These are phyloP conservation scores for Pythium monospermum DNA, from an alignment of 352 stramenopile genomes.

Conservation along the genomic window DNA sequence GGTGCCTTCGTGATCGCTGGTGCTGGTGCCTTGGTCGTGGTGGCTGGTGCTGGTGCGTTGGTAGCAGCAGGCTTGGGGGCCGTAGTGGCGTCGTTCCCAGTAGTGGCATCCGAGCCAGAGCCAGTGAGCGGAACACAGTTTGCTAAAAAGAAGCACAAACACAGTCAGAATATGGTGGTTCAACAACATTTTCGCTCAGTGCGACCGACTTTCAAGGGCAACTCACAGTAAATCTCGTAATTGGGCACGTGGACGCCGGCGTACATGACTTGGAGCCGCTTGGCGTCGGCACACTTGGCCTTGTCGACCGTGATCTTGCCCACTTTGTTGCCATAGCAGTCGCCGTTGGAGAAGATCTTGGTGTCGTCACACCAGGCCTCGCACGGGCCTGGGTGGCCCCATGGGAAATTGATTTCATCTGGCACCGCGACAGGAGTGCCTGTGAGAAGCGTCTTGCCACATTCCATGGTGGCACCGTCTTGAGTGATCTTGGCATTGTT, in stretches of 20 bases:
- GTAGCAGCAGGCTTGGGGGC: not conserved
- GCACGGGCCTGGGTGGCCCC: slow-evolving; percentile 17
- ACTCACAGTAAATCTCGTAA: slow-evolving; percentile 12
- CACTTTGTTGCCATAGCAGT: slow-evolving; percentile 16
- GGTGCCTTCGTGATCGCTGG: not conserved
- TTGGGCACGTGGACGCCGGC: slow-evolving; percentile 7
- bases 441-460: slow-evolving; percentile 6
- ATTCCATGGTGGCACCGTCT: slow-evolving; percentile 9
- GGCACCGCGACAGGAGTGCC: slow-evolving; percentile 3
- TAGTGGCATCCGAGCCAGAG: slow-evolving; percentile 6
- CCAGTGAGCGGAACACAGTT: slow-evolving; percentile 11
- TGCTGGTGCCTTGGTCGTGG: too few relatives aligned
- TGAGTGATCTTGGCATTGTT: slow-evolving; percentile 9
- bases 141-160: not conserved
- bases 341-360: slow-evolving; percentile 3
- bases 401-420: slow-evolving; percentile 9
- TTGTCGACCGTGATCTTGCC: slow-evolving; percentile 7
- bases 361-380: slow-evolving; percentile 18
- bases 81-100: not conserved
- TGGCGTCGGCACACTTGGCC: slow-evolving; percentile 9
- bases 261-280: slow-evolving; percentile 10
- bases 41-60: not conserved
- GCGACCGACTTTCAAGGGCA: not conserved
- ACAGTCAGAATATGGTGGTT: not conserved
- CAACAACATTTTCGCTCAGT: not conserved